phyloP scores from a whole-genome alignment of 2,329 filamentous ascomycete genomes.

The Calonectria pauciramosa region DNA sequence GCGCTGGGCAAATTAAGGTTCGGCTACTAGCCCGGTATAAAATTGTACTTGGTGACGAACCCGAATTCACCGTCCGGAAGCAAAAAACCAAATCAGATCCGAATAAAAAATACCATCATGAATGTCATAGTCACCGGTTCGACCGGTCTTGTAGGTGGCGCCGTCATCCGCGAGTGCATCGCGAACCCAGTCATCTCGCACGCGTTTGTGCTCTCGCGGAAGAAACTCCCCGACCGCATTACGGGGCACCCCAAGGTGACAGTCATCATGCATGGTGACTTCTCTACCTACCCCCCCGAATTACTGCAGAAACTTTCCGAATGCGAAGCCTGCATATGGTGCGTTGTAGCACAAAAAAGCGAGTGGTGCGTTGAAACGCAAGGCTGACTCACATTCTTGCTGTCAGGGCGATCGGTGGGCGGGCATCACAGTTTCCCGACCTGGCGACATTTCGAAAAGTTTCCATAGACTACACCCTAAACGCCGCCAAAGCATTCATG shows the following conservation, averaged over 20 bases:
- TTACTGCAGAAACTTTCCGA: neutral
- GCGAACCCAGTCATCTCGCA: neutral
- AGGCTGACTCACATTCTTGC: neutral
- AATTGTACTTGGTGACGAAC: neutral
- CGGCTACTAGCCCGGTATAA: neutral
- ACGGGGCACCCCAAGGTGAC: neutral
- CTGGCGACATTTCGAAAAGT: neutral
- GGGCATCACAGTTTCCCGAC: constrained; percentile 1
- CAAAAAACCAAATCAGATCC: neutral
- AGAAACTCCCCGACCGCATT: neutral
- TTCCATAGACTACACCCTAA: neutral
- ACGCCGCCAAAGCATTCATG: neutral
- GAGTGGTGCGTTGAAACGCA: too few species aligned
- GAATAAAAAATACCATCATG: neutral
- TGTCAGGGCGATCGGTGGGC: neutral
- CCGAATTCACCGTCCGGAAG: neutral
- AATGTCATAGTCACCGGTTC: constrained; percentile 2
- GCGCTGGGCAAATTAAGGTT: neutral
- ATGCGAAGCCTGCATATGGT: constrained; percentile 5
- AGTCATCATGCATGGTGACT: neutral
- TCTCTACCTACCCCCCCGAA: neutral
- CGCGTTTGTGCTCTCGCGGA: neutral
- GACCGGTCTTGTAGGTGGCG: neutral
- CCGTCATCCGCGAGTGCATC: constrained; percentile 1
- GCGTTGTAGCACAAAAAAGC: neutral